Percentiles rank a stretch among this genome's conserved stretches.
These are phyloP conservation scores for Phytophthora multivora DNA, from an alignment of 352 stramenopile species.

Conservation along the genomic window DNA sequence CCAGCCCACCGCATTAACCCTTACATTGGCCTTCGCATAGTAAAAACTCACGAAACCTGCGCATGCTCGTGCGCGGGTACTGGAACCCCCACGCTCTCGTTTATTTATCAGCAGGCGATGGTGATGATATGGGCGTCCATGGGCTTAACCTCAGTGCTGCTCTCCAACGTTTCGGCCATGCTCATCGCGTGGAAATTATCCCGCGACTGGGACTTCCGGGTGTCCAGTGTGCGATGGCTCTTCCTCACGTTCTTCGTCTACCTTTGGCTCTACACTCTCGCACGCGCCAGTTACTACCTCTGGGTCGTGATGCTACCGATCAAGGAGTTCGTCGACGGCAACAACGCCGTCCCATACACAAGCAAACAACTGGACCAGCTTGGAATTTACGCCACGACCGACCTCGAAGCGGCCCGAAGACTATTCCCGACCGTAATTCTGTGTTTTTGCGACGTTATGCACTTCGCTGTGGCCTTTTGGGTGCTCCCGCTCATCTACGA, in stretches of 20 bases:
- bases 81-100: constrained; percentile 3
- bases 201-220: constrained; percentile 52
- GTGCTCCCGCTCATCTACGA: constrained; percentile 63
- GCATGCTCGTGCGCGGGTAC: constrained; percentile 27
- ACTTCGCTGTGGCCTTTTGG: constrained; percentile 56
- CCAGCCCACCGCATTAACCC: constrained; percentile 17
- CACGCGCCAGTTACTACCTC: constrained; percentile 41
- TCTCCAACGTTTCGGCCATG: constrained; percentile 42
- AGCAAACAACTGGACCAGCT: constrained; percentile 52
- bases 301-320: constrained; percentile 47
- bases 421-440: constrained; percentile 40
- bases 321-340: constrained; percentile 40
- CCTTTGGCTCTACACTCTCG: constrained; percentile 43
- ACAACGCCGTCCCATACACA: constrained; percentile 34
- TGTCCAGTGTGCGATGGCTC: constrained; percentile 60
- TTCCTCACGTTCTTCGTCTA: constrained; percentile 65
- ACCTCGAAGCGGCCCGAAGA: constrained; percentile 34
- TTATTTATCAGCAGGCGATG: constrained; percentile 28
- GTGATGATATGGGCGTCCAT: constrained; percentile 43
- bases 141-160: constrained; percentile 31
- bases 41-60: constrained; percentile 15
- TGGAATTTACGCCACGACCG: constrained; percentile 47
- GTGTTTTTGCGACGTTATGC: constrained; percentile 52
- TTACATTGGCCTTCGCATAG: neutral
- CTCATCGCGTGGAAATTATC: constrained; percentile 52